Evolutionary conservation across 495 filamentous ascomycete species (phyloP), one percentile per base, ranked within the genome.

Genomic region (Annulohypoxylon stygium): DNA sequence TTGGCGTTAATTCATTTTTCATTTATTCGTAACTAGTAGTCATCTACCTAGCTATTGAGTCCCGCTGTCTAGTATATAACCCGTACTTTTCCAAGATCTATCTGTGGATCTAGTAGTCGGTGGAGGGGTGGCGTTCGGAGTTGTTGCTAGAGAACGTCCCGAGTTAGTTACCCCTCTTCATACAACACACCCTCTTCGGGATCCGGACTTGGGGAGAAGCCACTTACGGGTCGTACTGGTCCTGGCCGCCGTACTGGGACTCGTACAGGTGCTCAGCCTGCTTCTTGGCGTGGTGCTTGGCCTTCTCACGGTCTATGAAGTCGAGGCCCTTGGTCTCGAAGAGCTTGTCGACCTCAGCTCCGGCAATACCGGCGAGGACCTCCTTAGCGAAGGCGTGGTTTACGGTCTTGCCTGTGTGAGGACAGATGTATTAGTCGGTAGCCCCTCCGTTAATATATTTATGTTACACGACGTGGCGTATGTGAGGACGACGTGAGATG

Each of bases 311-410:
- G 81, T 95, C 92, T 65, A 88, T 78, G 75, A 83, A 86, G 79
- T 93, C 90, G 69, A 91, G 84, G 30, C 92, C 92, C 87, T 93
- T 93, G 77, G 88, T 92, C 87, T 95, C 91, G 76, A 87, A 84
- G 36, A 95, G 84, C 83, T 90, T 93, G 85, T 97, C 93, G 66
- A 93, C 86, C 81, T 95, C 90, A 65, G 87, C 89, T 45, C 88
- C 92, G 54, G 89, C 92, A 54, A 93, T 77, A 70, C 89, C 92
- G 50, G 86, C 90, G 18, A 95, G 83, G 39, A 90, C 76, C 81
- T 94, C 93, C 85, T 95, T 95, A 80, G 93, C 93, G 76, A 93
- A 89, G 41, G 82, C 83, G 83, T 95, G 93, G 73, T 83, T 85
- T 70, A 93, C 89, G 0, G 84, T 68, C 82, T 93, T 90, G 84